Conservation (phyloP, 441 rosid genomes). For the Metrosideros polymorpha region DNA sequence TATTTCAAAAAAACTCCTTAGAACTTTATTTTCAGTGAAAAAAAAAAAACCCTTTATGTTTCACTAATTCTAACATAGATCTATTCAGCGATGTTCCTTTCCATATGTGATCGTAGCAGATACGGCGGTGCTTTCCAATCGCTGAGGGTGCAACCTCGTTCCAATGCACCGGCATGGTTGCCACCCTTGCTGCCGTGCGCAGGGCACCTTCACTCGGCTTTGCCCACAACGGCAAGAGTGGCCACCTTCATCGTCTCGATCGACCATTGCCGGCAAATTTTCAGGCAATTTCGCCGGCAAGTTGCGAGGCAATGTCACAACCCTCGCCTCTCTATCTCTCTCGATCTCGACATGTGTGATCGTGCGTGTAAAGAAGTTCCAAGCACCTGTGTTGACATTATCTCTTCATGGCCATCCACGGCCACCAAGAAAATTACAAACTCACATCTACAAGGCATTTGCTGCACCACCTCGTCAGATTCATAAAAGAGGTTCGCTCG, state of each 20-base stretch:
- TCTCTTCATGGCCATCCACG: neutral
- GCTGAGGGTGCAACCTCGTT: neutral
- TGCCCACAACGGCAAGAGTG: neutral
- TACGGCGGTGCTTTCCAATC: neutral
- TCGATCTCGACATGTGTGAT: neutral
- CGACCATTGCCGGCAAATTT: neutral
- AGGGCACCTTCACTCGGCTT: neutral
- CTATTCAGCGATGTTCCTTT: neutral
- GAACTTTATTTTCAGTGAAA: neutral
- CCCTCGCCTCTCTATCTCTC: neutral
- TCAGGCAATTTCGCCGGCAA: neutral
- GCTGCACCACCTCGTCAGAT: neutral
- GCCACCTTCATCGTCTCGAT: neutral
- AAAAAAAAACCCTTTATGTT: neutral
- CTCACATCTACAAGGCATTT: neutral
- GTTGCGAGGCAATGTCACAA: neutral
- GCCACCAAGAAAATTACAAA: neutral
- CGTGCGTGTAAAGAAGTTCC: neutral
- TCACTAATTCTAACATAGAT: neutral
- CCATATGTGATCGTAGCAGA: neutral
- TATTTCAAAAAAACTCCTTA: neutral
- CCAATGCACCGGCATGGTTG: neutral
- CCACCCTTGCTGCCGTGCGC: neutral
- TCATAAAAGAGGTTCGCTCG: neutral
- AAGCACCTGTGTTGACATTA: neutral